Conservation (phyloP, 2,329 filamentous ascomycete species). For the Colletotrichum lindemuthianum region DNA sequence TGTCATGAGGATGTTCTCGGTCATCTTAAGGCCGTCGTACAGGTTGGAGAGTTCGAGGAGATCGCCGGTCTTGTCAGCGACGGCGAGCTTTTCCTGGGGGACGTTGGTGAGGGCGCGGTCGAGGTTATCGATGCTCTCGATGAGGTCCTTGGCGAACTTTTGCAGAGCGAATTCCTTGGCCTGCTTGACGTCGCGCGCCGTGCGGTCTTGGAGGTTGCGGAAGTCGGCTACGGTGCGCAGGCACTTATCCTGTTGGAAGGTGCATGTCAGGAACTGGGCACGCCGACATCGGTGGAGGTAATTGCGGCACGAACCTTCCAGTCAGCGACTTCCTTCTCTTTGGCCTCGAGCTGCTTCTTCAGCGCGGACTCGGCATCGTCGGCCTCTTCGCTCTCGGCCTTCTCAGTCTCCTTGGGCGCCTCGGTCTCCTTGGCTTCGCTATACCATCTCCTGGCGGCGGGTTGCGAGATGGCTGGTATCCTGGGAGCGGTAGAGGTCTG, state of each 20-base stretch:
- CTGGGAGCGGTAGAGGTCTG: slow-evolving; percentile 49
- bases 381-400: slow-evolving; percentile 37
- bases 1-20: slow-evolving; percentile 84
- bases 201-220: slow-evolving; percentile 97
- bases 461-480: slow-evolving; percentile 48
- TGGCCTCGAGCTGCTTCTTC: slow-evolving; percentile 63
- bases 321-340: slow-evolving; percentile 69
- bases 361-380: slow-evolving; percentile 53
- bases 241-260: slow-evolving; percentile 80
- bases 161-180: slow-evolving; percentile 95
- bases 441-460: slow-evolving; percentile 56
- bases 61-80: slow-evolving; percentile 57
- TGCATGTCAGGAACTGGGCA: slow-evolving; percentile 16
- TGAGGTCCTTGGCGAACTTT: slow-evolving; percentile 92
- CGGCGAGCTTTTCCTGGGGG: slow-evolving; percentile 74
- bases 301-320: slow-evolving; percentile 75
- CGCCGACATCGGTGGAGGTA: slow-evolving; percentile 26
- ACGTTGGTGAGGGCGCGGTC: slow-evolving; percentile 90
- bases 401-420: slow-evolving; percentile 42
- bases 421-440: slow-evolving; percentile 55
- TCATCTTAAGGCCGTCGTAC: slow-evolving; percentile 94
- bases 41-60: slow-evolving; percentile 81
- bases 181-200: slow-evolving; percentile 85
- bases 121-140: slow-evolving; percentile 96
- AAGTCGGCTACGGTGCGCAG: slow-evolving; percentile 95